Base-by-base conservation (phyloP, 768 basidiomycete species). In the Pleurotus citrinopileatus region DNA sequence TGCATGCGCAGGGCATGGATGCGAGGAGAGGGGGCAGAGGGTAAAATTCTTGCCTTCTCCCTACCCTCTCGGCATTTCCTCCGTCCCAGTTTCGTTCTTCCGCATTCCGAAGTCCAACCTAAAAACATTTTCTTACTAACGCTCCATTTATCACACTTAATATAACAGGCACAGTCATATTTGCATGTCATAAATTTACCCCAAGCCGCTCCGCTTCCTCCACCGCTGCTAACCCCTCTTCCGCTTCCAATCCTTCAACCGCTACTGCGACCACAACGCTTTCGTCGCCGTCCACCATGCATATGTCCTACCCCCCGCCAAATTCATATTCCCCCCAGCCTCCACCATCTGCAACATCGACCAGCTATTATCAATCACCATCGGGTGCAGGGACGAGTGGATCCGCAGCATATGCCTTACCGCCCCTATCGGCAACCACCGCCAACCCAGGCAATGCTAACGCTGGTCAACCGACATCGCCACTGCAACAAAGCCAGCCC, bases 111-210 rank as follows among this genome's bases (percentile, higher is more conserved):
- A 34, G 32, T 40, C 7, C 38, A 40, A 40, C 38, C 38, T 40
- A n/a, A 40, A 40, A 40, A 40, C 32, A 34, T 10, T 56, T 60
- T 60, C 60, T 51, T 45, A 46, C 55, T 54, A 59, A 53, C 57
- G 57, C 58, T 60, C 55, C 60, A 65, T 66, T 68, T 65, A 32
- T 32, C 29, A 32, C 67, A n/a, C 65, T 61, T 63, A 61, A 59
- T 61, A 61, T 65, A 59, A 47, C 67, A 86, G 84, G 84, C 57
- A 76, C 77, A 63, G 79, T 88, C 61, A 86, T 87, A 63, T 86
- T 88, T 67, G 84, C 85, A 43, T 87, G 84, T 73, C 85, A 87
- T 73, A 83, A 84, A 70, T 75, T 84, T 60, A 75, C 73, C 67
- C 63, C 74, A 40, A 40, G 13, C 38, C 38, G 38, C n/a, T 40